These are phyloP conservation scores for Boletus pseudopeckii DNA, from an alignment of 768 basidiomycete genomes.

Conservation along the genomic window DNA sequence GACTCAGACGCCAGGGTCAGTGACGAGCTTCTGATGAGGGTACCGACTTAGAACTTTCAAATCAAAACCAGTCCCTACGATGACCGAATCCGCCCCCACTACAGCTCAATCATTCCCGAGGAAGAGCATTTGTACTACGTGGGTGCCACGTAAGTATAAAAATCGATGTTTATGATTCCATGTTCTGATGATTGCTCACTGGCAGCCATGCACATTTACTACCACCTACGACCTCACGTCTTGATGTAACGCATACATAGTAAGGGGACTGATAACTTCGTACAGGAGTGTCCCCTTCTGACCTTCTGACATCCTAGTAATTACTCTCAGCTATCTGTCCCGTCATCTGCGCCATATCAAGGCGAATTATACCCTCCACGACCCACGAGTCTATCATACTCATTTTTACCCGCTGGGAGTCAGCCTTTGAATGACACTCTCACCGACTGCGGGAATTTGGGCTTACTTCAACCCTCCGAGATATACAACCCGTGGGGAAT, in stretches of 20 bases:
- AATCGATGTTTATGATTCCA: background rate
- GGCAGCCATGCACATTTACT: constrained; percentile 3
- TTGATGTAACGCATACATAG: constrained; percentile 2
- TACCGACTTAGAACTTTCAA: background rate
- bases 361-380: background rate
- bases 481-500: constrained; percentile 6
- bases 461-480: background rate
- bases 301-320: constrained; percentile 5
- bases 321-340: background rate
- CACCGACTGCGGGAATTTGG: background rate
- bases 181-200: constrained; percentile 1
- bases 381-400: background rate
- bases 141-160: constrained; percentile 9
- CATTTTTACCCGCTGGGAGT: background rate
- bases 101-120: background rate
- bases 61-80: constrained; percentile 5
- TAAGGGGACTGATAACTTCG: constrained; percentile 4
- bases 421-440: background rate
- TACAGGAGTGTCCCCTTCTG: background rate
- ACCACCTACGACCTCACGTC: background rate
- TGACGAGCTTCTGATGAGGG: background rate
- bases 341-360: background rate
- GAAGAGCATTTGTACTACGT: background rate
- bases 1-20: constrained; percentile 11
- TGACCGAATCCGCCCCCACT: constrained; percentile 1